Percentiles rank a stretch among this genome's conserved stretches.
Conservation (phyloP, 257 asterid genomes). For the Petrea volubilis region DNA sequence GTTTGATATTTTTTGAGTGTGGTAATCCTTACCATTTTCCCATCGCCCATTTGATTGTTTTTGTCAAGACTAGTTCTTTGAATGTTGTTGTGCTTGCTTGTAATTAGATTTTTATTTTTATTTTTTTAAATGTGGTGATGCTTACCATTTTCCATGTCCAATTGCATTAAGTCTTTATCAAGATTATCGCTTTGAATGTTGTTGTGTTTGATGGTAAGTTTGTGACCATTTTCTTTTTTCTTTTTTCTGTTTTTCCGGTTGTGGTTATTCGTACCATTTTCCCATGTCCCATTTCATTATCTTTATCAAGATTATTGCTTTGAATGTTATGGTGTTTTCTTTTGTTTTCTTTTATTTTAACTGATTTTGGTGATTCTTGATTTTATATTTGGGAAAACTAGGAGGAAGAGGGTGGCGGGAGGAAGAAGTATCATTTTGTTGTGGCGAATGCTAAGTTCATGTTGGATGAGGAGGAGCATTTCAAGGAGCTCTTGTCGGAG, state of each 20-base stretch:
- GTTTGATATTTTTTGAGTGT: too few species aligned
- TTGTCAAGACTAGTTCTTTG: background rate
- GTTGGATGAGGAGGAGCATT: slow-evolving; percentile 99
- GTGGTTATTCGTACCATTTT: too few species aligned
- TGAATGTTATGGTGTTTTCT: background rate
- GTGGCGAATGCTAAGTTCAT: slow-evolving; percentile 96
- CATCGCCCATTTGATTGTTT: background rate
- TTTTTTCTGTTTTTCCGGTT: too few species aligned
- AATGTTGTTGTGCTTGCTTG: background rate
- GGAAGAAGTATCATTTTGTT: slow-evolving; percentile 66
- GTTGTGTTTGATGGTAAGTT: too few species aligned
- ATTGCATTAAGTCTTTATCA: too few species aligned
- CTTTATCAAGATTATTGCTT: background rate
- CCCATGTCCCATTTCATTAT: background rate
- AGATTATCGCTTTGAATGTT: too few species aligned
- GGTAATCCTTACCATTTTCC: background rate
- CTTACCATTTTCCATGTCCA: background rate
- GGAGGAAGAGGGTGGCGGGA: slow-evolving; percentile 50
- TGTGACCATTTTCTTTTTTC: too few species aligned
- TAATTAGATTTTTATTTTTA: background rate
- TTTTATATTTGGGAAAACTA: slow-evolving; percentile 22
- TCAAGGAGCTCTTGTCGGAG: slow-evolving; percentile 78
- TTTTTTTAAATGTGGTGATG: background rate
- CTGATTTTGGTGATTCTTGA: slow-evolving; percentile 19
- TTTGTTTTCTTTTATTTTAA: background rate